Conservation (phyloP, 1,284 basidiomycete genomes). For the Vanrija pseudolonga region DNA sequence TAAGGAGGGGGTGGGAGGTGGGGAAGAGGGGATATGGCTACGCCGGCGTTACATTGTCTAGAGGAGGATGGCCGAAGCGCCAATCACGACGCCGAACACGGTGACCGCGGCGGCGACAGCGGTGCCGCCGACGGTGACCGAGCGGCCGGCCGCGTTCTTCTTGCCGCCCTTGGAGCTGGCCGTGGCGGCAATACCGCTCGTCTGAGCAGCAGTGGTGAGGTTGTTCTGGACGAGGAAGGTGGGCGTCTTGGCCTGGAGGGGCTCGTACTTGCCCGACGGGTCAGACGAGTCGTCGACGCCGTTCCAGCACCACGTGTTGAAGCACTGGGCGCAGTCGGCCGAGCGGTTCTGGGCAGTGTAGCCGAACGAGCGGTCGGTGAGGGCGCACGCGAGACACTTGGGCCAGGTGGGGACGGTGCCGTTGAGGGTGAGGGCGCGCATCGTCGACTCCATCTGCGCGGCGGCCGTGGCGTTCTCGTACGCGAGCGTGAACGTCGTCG, state of each 20-base stretch:
- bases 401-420: constrained; percentile 43
- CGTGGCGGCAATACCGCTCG: not conserved
- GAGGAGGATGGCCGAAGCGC: no score
- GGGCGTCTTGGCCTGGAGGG: constrained; percentile 28
- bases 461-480: constrained; percentile 44
- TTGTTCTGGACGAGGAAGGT: constrained; percentile 23
- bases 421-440: constrained; percentile 42
- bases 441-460: constrained; percentile 37
- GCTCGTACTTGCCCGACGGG: constrained; percentile 13
- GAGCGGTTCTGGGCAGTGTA: constrained; percentile 34
- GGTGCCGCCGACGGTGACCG: no score
- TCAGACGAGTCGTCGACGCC: constrained; percentile 30
- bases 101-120: no score
- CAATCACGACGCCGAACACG: no score
- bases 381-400: constrained; percentile 50
- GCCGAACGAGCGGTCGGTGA: constrained; percentile 47
- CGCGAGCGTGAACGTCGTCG: constrained; percentile 46
- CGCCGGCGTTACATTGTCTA: no score
- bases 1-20: no score
- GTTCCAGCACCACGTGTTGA: constrained; percentile 48
- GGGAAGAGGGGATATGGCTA: no score
- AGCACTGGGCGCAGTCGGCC: constrained; percentile 43
- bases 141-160: not conserved
- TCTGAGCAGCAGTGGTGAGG: constrained; percentile 11
- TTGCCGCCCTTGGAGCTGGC: not conserved